phyloP scores from a whole-genome alignment of 129 eudicot genomes.

The Rutidosis leptorrhynchoides region DNA sequence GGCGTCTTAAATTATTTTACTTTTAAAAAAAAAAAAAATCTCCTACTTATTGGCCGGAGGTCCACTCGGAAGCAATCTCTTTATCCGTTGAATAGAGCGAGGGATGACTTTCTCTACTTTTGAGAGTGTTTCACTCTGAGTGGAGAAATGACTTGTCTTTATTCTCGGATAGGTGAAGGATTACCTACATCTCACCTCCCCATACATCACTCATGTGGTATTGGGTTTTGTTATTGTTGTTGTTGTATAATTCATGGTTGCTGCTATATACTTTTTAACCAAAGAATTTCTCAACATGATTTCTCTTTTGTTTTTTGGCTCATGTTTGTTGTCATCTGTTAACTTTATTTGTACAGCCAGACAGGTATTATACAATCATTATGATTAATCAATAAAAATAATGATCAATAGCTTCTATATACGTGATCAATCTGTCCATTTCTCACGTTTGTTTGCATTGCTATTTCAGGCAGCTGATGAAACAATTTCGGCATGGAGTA shows the following conservation, averaged over 20 bases:
- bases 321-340: not conserved
- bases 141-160: too few species aligned
- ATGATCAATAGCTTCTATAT: not conserved
- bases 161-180: too few species aligned
- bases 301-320: not conserved
- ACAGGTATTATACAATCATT: not conserved
- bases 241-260: not conserved
- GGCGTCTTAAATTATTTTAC: too few species aligned
- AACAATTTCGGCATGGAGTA: constrained; percentile 1
- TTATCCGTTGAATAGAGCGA: too few species aligned
- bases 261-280: not conserved
- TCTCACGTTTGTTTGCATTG: not conserved
- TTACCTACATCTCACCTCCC: too few species aligned
- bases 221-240: too few species aligned
- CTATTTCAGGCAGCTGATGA: constrained; percentile 14
- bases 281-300: not conserved
- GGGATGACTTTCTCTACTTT: too few species aligned
- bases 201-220: too few species aligned
- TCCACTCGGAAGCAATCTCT: too few species aligned
- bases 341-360: not conserved
- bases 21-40: too few species aligned
- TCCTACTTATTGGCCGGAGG: too few species aligned
- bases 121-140: too few species aligned
- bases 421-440: not conserved
- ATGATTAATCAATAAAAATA: not conserved